Conservation (phyloP, 2,329 filamentous ascomycete species). For the Cercospora brassicicola region DNA sequence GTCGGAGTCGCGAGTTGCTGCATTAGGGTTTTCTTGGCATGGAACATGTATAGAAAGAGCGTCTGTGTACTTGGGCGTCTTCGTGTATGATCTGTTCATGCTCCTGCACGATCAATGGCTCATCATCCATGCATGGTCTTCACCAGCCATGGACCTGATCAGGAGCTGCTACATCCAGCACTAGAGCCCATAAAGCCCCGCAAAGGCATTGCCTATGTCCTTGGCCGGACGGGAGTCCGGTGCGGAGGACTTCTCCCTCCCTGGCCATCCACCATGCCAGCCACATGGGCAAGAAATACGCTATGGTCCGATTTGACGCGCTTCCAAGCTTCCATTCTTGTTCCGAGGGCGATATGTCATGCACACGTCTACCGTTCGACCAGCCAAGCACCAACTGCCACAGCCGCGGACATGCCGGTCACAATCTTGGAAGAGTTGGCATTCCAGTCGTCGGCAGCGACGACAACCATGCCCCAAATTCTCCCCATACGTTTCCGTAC, state of each 20-base stretch:
- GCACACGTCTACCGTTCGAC: not conserved
- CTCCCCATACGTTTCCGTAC: not conserved
- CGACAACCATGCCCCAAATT: not conserved
- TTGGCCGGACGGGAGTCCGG: not conserved
- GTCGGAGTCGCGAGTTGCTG: constrained; percentile 2
- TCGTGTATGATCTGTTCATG: not conserved
- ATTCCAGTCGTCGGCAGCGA: not conserved
- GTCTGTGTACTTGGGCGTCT: not conserved
- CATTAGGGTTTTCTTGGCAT: constrained; percentile 5
- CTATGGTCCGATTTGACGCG: not conserved
- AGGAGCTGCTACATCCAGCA: not conserved
- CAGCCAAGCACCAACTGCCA: not conserved
- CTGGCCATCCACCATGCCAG: not conserved
- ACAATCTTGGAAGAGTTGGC: not conserved
- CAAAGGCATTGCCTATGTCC: not conserved
- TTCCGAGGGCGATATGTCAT: not conserved
- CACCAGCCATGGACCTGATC: not conserved
- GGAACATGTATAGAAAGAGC: not conserved
- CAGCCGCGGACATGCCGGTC: not conserved
- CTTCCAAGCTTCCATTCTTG: not conserved
- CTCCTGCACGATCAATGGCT: not conserved
- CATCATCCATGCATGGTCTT: not conserved
- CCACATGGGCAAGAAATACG: not conserved
- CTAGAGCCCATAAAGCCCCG: not conserved
- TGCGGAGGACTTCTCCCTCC: not conserved